Conservation (phyloP, 2,329 filamentous ascomycete genomes). For the Fusarium succisae region DNA sequence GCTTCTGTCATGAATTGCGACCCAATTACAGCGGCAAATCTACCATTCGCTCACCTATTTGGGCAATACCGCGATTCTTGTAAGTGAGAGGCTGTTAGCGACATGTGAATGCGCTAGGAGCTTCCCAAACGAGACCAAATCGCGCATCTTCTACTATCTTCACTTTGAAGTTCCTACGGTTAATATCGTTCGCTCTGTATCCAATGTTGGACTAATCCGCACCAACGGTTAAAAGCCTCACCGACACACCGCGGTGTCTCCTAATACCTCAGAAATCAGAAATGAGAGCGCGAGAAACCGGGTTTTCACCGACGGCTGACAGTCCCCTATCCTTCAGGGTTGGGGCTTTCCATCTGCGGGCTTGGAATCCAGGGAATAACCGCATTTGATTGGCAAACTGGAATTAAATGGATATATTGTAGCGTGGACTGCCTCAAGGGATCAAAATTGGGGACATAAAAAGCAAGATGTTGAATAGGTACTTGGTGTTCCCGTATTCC, state of each 20-base stretch:
- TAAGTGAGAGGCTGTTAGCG: background rate
- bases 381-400: slow-evolving; percentile 6
- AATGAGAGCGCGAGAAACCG: slow-evolving; percentile 34
- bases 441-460: slow-evolving; percentile 16
- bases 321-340: background rate
- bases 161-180: background rate
- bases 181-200: background rate
- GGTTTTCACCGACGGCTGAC: slow-evolving; percentile 21
- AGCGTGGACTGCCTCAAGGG: slow-evolving; percentile 17
- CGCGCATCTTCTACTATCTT: background rate
- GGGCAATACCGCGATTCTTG: slow-evolving; percentile 18
- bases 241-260: slow-evolving; percentile 25
- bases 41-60: slow-evolving; percentile 16
- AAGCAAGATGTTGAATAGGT: background rate
- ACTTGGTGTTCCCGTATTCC: slow-evolving; percentile 26
- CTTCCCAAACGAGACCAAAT: slow-evolving; percentile 27
- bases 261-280: background rate
- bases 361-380: background rate
- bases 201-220: slow-evolving; percentile 9
- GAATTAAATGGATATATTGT: slow-evolving; percentile 7
- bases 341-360: slow-evolving; percentile 10
- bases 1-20: slow-evolving; percentile 29
- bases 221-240: slow-evolving; percentile 7
- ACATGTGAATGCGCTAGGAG: slow-evolving; percentile 27
- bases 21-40: slow-evolving; percentile 29